Base-by-base conservation (phyloP, 1,284 basidiomycete genomes). In the Cryptococcus jaspeensis region DNA sequence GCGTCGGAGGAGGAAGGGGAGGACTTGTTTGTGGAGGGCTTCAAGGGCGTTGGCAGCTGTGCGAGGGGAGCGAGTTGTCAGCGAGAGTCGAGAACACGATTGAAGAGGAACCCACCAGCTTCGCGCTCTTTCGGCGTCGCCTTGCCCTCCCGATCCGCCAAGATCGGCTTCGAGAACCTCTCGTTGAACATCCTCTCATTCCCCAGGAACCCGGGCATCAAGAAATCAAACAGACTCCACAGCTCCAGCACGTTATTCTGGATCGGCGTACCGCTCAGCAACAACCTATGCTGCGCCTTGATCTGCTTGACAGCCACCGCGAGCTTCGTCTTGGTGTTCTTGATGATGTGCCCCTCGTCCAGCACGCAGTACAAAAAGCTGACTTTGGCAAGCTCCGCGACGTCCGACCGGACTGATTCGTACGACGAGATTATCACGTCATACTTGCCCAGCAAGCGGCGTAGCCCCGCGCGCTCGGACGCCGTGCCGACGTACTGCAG, bases 201-300 rank as follows among this genome's bases (percentile, higher is more conserved):
- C 23, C 96, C 96, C 47, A 99, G 80, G 80, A 99, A 99, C 1
- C 96, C 96, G 20, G 96, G 96, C 96, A 99, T 99, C 65, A 99
- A 79, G 79, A 98, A 99, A 77, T 99, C 96, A 76, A 99, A 99
- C 55, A 99, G 80, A 77, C 91, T 96, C 96, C 96, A 99, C 3
- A 99, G 80, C 76, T 99, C 96, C 41, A 99, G 81, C 8, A 99
- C 94, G 71, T 99, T 99, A 78, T 99, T 99, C 80, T 99, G 96
- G 58, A 99, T 98, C 0, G 96, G 96, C 12, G 96, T 99, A 25
- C 96, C 96, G 0, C 93, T 96, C 1, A 99, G 81, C 68, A 99
- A 88, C 18, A 99, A 81, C 15, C 96, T 87, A 77, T 99, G 96
- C 63, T 95, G 87, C 1, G 95, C 90, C 52, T 84, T 85, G 50